Evolutionary conservation across 2,329 filamentous ascomycete species (phyloP).

Genomic region (Aspergillus luchuensis): DNA sequence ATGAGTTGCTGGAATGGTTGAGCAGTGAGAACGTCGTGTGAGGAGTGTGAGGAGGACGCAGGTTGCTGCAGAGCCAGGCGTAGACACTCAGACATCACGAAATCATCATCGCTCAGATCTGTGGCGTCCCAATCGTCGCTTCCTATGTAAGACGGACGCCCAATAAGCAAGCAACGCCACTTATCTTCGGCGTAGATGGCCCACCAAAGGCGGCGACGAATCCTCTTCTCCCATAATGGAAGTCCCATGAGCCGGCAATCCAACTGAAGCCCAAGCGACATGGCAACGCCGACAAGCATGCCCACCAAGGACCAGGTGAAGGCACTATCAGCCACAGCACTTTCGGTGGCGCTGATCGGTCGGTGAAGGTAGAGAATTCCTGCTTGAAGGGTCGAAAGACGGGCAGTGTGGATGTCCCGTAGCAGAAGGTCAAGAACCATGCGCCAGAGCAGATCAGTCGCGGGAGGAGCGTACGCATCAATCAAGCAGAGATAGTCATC

Average conservation of each 20-base stretch:
- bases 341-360: slow-evolving; percentile 24
- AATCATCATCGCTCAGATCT: slow-evolving; percentile 33
- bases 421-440: slow-evolving; percentile 35
- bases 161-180: slow-evolving; percentile 40
- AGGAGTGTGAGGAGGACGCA: background rate
- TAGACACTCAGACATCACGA: slow-evolving; percentile 11
- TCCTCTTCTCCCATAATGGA: slow-evolving; percentile 41
- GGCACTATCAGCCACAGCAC: slow-evolving; percentile 34
- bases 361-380: slow-evolving; percentile 37
- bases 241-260: slow-evolving; percentile 43
- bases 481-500: slow-evolving; percentile 35
- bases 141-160: slow-evolving; percentile 40
- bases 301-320: slow-evolving; percentile 44
- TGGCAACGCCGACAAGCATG: slow-evolving; percentile 37
- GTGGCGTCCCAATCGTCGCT: slow-evolving; percentile 39
- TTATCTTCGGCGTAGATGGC: slow-evolving; percentile 45
- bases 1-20: slow-evolving; percentile 1
- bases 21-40: background rate
- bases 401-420: slow-evolving; percentile 36
- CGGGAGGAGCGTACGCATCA: slow-evolving; percentile 29
- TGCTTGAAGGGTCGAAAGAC: slow-evolving; percentile 36
- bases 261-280: slow-evolving; percentile 39
- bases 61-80: background rate
- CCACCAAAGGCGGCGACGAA: slow-evolving; percentile 45
- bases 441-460: slow-evolving; percentile 32